Percentiles rank a stretch among this genome's conserved stretches.
phyloP scores from a whole-genome alignment of 805 yeast genomes.

The Candida coleopterorum region DNA sequence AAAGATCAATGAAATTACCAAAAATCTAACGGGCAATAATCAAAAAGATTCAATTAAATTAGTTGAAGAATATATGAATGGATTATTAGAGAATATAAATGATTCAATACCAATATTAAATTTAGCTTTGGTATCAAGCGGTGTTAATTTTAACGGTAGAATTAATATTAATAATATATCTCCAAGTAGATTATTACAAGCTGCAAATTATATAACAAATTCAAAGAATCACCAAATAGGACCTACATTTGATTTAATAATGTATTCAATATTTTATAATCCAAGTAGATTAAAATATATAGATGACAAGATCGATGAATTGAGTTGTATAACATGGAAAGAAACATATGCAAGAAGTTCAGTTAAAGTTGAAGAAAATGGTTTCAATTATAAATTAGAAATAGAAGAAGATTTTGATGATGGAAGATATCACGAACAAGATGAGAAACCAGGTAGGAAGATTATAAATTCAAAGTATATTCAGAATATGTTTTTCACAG shows the following conservation, averaged over 20 bases:
- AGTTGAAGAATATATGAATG: conserved; percentile 49
- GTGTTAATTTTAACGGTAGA: conserved; percentile 51
- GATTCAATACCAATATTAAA: conserved; percentile 66
- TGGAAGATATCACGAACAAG: conserved; percentile 64
- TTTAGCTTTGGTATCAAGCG: conserved; percentile 63
- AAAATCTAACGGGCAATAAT: conserved; percentile 21
- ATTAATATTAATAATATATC: conserved; percentile 48
- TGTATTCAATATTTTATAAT: conserved; percentile 61
- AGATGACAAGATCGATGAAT: conserved; percentile 16
- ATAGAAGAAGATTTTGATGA: conserved; percentile 62
- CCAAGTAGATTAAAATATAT: conserved; percentile 38
- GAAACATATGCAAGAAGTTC: conserved; percentile 60
- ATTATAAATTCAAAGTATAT: conserved; percentile 38
- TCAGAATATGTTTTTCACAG: conserved; percentile 57
- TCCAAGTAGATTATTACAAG: conserved; percentile 63
- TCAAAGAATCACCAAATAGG: conserved; percentile 40
- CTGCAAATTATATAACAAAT: conserved; percentile 41
- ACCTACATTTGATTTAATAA: conserved; percentile 51
- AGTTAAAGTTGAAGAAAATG: conserved; percentile 29
- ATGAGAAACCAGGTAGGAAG: conserved; percentile 33
- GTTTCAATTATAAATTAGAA: conserved; percentile 41
- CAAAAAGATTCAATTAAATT: conserved; percentile 34
- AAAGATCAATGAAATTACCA: conserved; percentile 38
- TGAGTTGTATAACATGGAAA: conserved; percentile 59
- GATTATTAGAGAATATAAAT: conserved; percentile 50